Base-by-base conservation (phyloP, 306 rosid genomes). In the Citrullus mucosospermus region DNA sequence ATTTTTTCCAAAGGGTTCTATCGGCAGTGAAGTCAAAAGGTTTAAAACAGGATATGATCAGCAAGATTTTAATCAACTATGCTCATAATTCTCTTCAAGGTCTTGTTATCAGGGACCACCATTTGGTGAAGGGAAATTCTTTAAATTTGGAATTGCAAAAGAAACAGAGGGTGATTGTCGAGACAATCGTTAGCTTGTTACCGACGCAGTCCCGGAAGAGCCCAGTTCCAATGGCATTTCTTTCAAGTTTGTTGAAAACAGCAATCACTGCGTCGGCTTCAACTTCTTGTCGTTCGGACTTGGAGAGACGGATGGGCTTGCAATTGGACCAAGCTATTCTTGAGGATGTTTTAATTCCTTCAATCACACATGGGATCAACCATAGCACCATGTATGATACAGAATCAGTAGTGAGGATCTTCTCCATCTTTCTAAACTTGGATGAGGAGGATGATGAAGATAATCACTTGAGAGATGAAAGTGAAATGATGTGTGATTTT, bases 291-390 rank as follows among this genome's bases (percentile, higher is more conserved):
- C 88, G 94, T 83, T 88, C 97, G 1, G 99, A 96, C 83, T 80
- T 96, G 78, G 99, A 96, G 81, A 86, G 98, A 73, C 83, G 98
- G 68, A 92, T 96, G 32, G 99, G 99, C 56, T 82, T 96, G 56
- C 99, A 92, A 55, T 90, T 96, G 78, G 98, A 96, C 77, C 99
- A 96, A 80, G 99, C 98, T 50, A 96, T 92, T 83, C 99, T 96
- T 9, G 99, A 96, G 86, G 99, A 96, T 83, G 85, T 96, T 69
- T 79, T 96, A 58, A 91, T 92, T 80, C 99, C 99, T 13, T 80
- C 91, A 78, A 91, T 81, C 72, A 85, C 91, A 71, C 89, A 85
- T 66, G 97, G 90, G 46, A 89, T 82, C 55, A 83, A 59, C 18
- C 93, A 90, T 63, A 78, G 80, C 76, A 87, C 90, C 6, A 80